Conservation (phyloP, 2,329 filamentous ascomycete genomes). For the Falciphora oryzae region DNA sequence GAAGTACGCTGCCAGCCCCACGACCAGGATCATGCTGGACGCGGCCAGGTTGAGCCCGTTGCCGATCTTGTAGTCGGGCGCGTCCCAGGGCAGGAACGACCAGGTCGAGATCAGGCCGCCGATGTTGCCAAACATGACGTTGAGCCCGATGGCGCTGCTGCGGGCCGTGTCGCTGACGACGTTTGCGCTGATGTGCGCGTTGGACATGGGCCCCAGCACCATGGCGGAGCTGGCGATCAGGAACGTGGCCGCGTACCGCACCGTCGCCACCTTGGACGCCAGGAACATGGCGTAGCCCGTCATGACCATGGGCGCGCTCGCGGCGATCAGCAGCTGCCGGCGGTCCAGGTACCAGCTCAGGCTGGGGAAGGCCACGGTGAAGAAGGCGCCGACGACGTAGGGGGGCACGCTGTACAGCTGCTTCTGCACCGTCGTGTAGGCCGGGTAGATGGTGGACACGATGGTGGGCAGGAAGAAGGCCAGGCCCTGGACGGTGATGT, state of each 20-base stretch:
- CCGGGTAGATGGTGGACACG: slow-evolving; percentile 57
- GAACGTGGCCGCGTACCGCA: slow-evolving; percentile 63
- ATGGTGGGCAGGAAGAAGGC: slow-evolving; percentile 61
- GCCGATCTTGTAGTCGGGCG: slow-evolving; percentile 58
- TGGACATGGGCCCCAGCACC: slow-evolving; percentile 55
- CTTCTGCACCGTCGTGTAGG: slow-evolving; percentile 47
- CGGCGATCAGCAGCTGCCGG: slow-evolving; percentile 48
- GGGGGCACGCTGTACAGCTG: slow-evolving; percentile 65
- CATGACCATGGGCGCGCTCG: slow-evolving; percentile 53
- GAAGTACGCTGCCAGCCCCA: slow-evolving; percentile 38
- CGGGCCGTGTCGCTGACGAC: slow-evolving; percentile 62
- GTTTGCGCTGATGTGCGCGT: slow-evolving; percentile 59
- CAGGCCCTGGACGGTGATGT: slow-evolving; percentile 31
- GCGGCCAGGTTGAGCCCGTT: slow-evolving; percentile 64
- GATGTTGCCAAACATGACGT: slow-evolving; percentile 63
- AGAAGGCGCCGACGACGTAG: slow-evolving; percentile 58
- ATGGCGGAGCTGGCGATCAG: slow-evolving; percentile 57
- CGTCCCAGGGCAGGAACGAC: slow-evolving; percentile 56
- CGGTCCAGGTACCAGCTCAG: slow-evolving; percentile 51
- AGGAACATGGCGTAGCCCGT: slow-evolving; percentile 63
- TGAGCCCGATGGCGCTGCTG: slow-evolving; percentile 53
- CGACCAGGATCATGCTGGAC: slow-evolving; percentile 44
- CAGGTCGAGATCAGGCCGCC: slow-evolving; percentile 50
- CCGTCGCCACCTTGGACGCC: slow-evolving; percentile 38
- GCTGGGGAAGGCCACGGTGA: slow-evolving; percentile 51